Base-by-base conservation (phyloP, 2,329 filamentous ascomycete species). In the Microsporum canis region DNA sequence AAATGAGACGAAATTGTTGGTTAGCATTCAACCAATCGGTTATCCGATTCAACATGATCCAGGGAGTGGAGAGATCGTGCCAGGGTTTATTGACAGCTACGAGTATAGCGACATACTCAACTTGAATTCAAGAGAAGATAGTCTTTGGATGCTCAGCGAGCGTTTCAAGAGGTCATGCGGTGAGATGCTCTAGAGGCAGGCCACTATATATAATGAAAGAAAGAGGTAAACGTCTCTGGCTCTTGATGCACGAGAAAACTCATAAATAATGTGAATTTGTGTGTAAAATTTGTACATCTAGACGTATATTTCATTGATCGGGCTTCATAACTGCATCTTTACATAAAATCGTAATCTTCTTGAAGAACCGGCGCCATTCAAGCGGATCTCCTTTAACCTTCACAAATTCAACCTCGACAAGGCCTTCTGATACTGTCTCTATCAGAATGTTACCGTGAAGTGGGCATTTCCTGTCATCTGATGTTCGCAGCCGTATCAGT, bases 341-440 rank as follows among this genome's bases (percentile, higher is more conserved):
- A 76, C 91, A 95, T 63, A 92, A 79, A 65, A 95, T 80, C 34
- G 89, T 89, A n/a, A 96, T 83, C 73, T 90, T 91, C 77, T 99
- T 99, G 80, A 99, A 99, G 72, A 99, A 90, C 38, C 94, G 80
- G 63, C 94, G 84, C 94, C 95, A 99, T 77, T 97, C 92, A 57
- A 99, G 76, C 3, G 94, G 94, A 77, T 99, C 94, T 4, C 94
- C 94, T 77, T 96, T 96, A 60, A 89, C 82, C 77, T 99, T 99
- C 66, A 95, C 83, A 71, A 99, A 97, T 58, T 90, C 82, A 33
- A 96, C 88, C 72, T 96, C 91, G 29, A 91, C 80, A 36, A 92
- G 74, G 63, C 88, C 86, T 17, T 76, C 77, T 0, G 77, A 77
- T 1, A 78, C 74, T 57, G 69, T 71, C 57, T 78, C 76, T 55